Conservation (phyloP, 331 rosid species). For the Dryas integrifolia region DNA sequence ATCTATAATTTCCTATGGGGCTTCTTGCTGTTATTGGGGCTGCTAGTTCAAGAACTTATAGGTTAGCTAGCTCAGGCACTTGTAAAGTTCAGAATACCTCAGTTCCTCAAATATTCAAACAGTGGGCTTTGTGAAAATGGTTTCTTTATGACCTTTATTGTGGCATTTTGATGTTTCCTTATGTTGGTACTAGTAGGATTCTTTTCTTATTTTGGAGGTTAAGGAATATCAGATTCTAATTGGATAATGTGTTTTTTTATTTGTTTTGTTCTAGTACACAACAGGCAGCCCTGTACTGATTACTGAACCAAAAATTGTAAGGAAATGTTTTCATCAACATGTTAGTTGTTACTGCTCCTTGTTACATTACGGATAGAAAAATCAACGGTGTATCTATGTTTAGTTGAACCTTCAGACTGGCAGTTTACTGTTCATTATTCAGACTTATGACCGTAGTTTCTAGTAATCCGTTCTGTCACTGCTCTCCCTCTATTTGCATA, state of each 20-base stretch:
- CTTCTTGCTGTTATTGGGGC: slow-evolving; percentile 13
- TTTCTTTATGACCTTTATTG: not conserved
- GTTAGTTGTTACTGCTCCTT: not conserved
- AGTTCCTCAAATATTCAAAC: not conserved
- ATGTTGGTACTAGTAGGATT: slow-evolving; percentile 3
- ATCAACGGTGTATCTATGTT: too few relatives aligned
- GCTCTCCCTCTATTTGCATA: too few relatives aligned
- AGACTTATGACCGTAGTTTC: too few relatives aligned
- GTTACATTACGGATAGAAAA: too few relatives aligned
- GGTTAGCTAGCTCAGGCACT: slow-evolving; percentile 25
- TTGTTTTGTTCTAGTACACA: not conserved
- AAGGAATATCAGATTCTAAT: not conserved
- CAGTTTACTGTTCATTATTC: too few relatives aligned
- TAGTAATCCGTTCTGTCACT: too few relatives aligned
- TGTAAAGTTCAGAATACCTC: slow-evolving; percentile 9
- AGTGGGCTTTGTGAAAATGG: slow-evolving; percentile 13
- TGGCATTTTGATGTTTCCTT: slow-evolving; percentile 9
- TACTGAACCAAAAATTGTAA: slow-evolving; percentile 3
- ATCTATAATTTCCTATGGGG: not conserved
- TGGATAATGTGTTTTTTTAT: slow-evolving; percentile 6
- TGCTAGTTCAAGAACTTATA: slow-evolving; percentile 6
- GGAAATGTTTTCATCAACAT: not conserved
- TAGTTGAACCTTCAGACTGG: too few relatives aligned
- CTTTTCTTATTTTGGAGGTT: slow-evolving; percentile 4
- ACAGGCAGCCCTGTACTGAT: not conserved